Base-by-base conservation (phyloP, 2,329 filamentous ascomycete genomes). In the Byssothecium circinans region DNA sequence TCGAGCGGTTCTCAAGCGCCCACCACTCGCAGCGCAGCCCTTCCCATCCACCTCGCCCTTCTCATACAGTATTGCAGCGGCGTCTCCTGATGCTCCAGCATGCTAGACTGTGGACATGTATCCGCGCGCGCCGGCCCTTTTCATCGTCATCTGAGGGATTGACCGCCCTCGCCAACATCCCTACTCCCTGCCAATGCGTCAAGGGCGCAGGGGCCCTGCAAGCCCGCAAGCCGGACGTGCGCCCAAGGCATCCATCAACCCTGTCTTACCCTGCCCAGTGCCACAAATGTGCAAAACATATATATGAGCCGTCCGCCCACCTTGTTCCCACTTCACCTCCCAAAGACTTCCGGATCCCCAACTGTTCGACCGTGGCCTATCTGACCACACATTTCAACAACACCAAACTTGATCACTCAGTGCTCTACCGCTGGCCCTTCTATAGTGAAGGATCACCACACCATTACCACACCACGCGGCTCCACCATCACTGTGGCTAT, bases 81-180 rank as follows among this genome's bases (percentile, higher is more conserved):
- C 29, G 29, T 32, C 29, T 32, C 29, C 29, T 32, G 29, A 32
- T 32, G 12, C 29, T 32, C 5, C 10, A 32, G 29, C 29, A 32
- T 32, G 29, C 29, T 12, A 32, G 10, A 12, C 10, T 5, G 6
- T 10, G 10, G 23, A 25, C 23, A 12, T 32, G 10, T 32, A 7
- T 37, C 41, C 46, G 27, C 41, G 45, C 18, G 43, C 45, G 25
- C 18, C 34, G 43, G 54, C 52, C 39, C 14, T 14, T 41, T 18
- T 15, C 23, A 12, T 12, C 29, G 29, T 32, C 29, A 32, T 32
- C 6, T 20, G 43, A 37, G 29, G 34, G n/a, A n/a, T 49, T 64
- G 57, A 67, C 65, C 67, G 64, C 67, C 65, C 58, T 65, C 61
- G 53, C 55, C 57, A 56, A 51, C 53, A 41, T 43, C 51, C 53